Evolutionary conservation across 2,329 filamentous ascomycete species (phyloP).

Genomic region (Periconia sp.): DNA sequence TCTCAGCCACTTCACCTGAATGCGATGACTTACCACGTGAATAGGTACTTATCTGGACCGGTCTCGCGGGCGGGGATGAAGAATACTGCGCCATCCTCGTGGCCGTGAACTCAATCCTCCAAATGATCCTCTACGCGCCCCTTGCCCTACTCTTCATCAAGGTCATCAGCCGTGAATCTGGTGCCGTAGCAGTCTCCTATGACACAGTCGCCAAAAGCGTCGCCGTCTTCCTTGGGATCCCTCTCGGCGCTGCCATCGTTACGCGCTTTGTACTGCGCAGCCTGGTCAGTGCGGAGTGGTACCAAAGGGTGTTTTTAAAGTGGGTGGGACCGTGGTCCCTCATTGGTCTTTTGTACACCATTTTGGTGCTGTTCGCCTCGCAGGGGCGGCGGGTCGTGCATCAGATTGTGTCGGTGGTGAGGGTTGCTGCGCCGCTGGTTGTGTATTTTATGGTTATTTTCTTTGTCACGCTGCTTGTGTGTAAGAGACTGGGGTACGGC

Average conservation of each 20-base stretch:
- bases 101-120: constrained; percentile 44
- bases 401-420: constrained; percentile 75
- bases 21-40: background rate
- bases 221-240: constrained; percentile 74
- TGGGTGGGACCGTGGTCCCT: constrained; percentile 71
- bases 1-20: background rate
- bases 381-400: constrained; percentile 75
- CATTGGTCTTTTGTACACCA: constrained; percentile 79
- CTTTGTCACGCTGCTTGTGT: constrained; percentile 62
- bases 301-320: constrained; percentile 65
- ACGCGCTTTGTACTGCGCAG: constrained; percentile 65
- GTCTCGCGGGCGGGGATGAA: constrained; percentile 68
- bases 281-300: constrained; percentile 59
- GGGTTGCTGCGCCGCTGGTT: constrained; percentile 74
- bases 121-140: constrained; percentile 43
- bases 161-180: constrained; percentile 58
- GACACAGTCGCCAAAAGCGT: constrained; percentile 70
- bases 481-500: constrained; percentile 63
- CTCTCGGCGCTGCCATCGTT: constrained; percentile 70
- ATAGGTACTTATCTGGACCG: constrained; percentile 70
- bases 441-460: constrained; percentile 78
- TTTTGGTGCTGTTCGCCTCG: constrained; percentile 76
- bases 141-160: constrained; percentile 54
- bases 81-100: constrained; percentile 71
- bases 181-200: constrained; percentile 54